Evolutionary conservation across 192 early-diverging fungal genomes (phyloP), one percentile per base, ranked within the genome.

Genomic region (Backusella mclennaniae): DNA sequence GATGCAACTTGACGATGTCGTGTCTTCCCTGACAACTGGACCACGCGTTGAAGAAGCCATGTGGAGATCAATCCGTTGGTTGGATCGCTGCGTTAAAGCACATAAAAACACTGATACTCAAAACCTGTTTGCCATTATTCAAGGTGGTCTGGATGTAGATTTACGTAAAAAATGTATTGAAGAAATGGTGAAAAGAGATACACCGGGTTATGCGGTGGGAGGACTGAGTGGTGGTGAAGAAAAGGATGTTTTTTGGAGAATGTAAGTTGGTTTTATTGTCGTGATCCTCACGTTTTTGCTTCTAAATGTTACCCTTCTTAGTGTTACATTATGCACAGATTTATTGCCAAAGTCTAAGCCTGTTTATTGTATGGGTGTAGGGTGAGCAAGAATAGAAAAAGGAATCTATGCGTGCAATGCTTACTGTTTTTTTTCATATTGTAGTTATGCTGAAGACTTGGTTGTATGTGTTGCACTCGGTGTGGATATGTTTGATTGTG

Each of bases 401-500:
- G n/a, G 15, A 17, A 17, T 14, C 3, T 52, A 19, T 17, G n/a
- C 15, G 14, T 19, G 6, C 19, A 19, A 6, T 52, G 19, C 15
- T 52, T 19, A 15, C 33, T 52, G n/a, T 17, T 1, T 49, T 29
- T 21, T 44, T 14, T 26, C 6, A 14, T 5, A 2, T n/a, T 72
- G 11, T 79, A 87, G 86, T 12, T 90, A 95, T 69, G 92, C 93
- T 3, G 93, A 93, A 73, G 93, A 96, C 79, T 76, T 95, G 77
- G 93, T 96, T 4, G 92, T 96, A 0, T 95, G 95, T 86, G 89
- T 90, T 31, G 93, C 95, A 33, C 83, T 96, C 76, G 95, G 95
- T 35, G 93, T 96, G 36, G 93, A 96, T 81, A 95, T 95, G 93
- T 96, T 92, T 81, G 95, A 96, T 79, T 96, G 95, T 82, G 95